Conservation (phyloP, 2,329 filamentous ascomycete genomes). For the Fusarium floridanum region DNA sequence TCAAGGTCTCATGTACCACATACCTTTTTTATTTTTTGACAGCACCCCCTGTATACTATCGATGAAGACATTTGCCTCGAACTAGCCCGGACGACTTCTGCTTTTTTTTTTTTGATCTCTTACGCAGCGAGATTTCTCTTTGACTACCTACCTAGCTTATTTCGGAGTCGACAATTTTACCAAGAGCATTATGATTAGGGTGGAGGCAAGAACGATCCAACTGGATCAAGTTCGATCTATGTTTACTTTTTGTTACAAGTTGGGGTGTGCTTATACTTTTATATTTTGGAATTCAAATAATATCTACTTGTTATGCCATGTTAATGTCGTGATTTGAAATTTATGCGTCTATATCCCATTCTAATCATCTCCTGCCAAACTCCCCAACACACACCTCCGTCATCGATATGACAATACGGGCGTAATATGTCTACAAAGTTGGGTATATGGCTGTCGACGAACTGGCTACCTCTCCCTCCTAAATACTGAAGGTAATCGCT, state of each 20-base stretch:
- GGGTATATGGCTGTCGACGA: too few species aligned
- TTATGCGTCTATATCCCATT: too few species aligned
- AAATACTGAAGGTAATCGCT: too few species aligned
- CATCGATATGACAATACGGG: not conserved
- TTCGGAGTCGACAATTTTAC: not conserved
- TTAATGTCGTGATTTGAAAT: too few species aligned
- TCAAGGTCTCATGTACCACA: not conserved
- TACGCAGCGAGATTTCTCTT: not conserved
- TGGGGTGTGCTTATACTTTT: not conserved
- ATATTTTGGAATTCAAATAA: not conserved
- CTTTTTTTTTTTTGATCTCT: not conserved
- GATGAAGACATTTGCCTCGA: not conserved
- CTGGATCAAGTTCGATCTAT: not conserved
- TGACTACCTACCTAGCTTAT: not conserved
- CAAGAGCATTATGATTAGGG: not conserved
- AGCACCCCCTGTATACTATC: not conserved
- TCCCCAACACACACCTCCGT: not conserved
- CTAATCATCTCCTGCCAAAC: not conserved
- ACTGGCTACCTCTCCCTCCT: too few species aligned
- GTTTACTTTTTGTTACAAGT: not conserved
- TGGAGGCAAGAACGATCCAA: not conserved
- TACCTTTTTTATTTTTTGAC: not conserved
- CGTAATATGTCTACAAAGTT: too few species aligned
- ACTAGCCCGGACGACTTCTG: not conserved
- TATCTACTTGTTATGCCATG: not conserved